Evolutionary conservation across 2,329 filamentous ascomycete genomes (phyloP).

Genomic region (Epichloe typhina): DNA sequence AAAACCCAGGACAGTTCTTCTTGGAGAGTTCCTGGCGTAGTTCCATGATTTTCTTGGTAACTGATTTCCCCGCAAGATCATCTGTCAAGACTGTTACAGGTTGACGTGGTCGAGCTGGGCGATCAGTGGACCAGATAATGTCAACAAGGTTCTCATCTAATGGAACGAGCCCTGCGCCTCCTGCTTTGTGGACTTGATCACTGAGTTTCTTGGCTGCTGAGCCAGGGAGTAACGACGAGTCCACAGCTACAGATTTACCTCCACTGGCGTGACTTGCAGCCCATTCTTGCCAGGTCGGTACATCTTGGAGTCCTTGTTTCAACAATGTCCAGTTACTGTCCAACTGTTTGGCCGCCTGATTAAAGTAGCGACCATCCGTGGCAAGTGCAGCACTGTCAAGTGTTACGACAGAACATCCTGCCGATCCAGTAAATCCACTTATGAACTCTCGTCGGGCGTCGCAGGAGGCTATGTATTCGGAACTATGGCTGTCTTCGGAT

Average conservation of each 20-base stretch:
- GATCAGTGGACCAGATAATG: slow-evolving; percentile 64
- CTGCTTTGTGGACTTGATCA: slow-evolving; percentile 78
- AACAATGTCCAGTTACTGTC: slow-evolving; percentile 84
- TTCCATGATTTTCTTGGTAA: slow-evolving; percentile 70
- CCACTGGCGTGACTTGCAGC: slow-evolving; percentile 71
- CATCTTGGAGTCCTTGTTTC: slow-evolving; percentile 86
- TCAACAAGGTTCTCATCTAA: slow-evolving; percentile 82
- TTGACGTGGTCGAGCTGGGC: slow-evolving; percentile 64
- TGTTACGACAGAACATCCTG: slow-evolving; percentile 82
- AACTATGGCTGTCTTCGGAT: slow-evolving; percentile 93
- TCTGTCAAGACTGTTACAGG: slow-evolving; percentile 58
- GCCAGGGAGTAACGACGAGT: slow-evolving; percentile 72
- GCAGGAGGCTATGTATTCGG: slow-evolving; percentile 95
- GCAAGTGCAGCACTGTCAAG: slow-evolving; percentile 76
- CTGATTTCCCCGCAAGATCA: slow-evolving; percentile 70
- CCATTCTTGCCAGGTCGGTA: slow-evolving; percentile 98
- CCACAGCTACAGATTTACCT: slow-evolving; percentile 81
- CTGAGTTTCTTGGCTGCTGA: slow-evolving; percentile 52
- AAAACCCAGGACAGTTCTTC: slow-evolving; percentile 77
- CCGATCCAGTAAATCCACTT: slow-evolving; percentile 87
- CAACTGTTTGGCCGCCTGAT: slow-evolving; percentile 82
- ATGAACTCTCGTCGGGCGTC: slow-evolving; percentile 87
- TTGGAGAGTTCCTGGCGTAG: slow-evolving; percentile 85
- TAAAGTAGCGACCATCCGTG: slow-evolving; percentile 96
- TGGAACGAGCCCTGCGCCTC: slow-evolving; percentile 62